Percentiles rank a stretch among this genome's conserved stretches.
Evolutionary conservation across 108 stramenopile genomes (phyloP).

Genomic region (Nitzschia sp.): DNA sequence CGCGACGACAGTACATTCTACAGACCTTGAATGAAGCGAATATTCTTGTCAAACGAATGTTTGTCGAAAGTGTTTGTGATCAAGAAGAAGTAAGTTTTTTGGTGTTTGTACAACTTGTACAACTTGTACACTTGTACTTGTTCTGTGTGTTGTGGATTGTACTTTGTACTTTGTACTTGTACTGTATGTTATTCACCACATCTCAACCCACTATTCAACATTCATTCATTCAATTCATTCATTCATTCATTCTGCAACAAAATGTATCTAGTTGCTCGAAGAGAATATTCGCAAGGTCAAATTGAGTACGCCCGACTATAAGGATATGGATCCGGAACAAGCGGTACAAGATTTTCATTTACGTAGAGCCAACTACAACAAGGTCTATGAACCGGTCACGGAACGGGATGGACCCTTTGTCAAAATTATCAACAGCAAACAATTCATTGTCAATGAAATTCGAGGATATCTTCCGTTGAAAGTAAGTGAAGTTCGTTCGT

Average conservation of each 20-base stretch:
- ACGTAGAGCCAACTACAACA: constrained; percentile 83
- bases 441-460: constrained; percentile 84
- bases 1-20: constrained; percentile 67
- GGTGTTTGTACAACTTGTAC: no score
- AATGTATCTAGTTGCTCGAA: constrained; percentile 56
- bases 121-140: no score
- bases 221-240: not conserved
- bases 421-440: constrained; percentile 84
- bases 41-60: constrained; percentile 75
- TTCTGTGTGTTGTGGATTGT: no score
- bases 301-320: constrained; percentile 88
- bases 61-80: constrained; percentile 92
- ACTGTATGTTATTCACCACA: not conserved
- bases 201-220: not conserved
- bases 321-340: constrained; percentile 64
- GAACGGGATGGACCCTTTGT: constrained; percentile 80
- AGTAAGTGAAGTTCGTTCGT: constrained; percentile 43
- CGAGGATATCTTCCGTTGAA: constrained; percentile 88
- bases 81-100: constrained; percentile 73
- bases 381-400: constrained; percentile 87
- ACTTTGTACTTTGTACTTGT: not conserved
- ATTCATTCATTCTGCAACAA: not conserved
- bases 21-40: constrained; percentile 32
- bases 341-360: constrained; percentile 85
- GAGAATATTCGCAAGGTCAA: constrained; percentile 89